phyloP scores from a whole-genome alignment of 805 yeast genomes.

The Saccharomycopsis fodiens region DNA sequence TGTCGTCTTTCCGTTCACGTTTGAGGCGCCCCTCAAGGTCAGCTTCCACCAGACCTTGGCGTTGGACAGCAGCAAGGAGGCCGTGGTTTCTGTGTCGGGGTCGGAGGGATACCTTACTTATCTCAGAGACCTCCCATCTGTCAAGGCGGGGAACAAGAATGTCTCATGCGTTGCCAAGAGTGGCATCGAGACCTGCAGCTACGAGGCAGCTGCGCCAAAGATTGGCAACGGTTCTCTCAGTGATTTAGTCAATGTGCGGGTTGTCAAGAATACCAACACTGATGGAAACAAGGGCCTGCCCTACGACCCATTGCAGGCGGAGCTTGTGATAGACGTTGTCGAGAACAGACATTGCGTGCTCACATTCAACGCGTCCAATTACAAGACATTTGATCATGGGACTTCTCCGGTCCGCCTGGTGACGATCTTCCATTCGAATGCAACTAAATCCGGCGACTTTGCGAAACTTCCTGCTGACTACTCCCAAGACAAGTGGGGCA shows the following conservation, averaged over 20 bases:
- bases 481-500: slow-evolving; percentile 31
- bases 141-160: slow-evolving; percentile 30
- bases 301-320: slow-evolving; percentile 61
- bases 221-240: neutral
- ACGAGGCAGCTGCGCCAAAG: slow-evolving; percentile 38
- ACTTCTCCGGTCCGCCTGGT: slow-evolving; percentile 60
- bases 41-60: slow-evolving; percentile 60
- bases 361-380: slow-evolving; percentile 45
- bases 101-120: slow-evolving; percentile 43
- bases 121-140: slow-evolving; percentile 57
- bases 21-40: slow-evolving; percentile 58
- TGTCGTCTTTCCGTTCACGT: slow-evolving; percentile 51
- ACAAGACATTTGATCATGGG: slow-evolving; percentile 27
- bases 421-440: slow-evolving; percentile 38
- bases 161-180: slow-evolving; percentile 29
- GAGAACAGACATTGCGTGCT: slow-evolving; percentile 61
- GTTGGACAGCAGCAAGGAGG: slow-evolving; percentile 28
- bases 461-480: slow-evolving; percentile 21
- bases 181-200: slow-evolving; percentile 49
- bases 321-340: slow-evolving; percentile 47
- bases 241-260: slow-evolving; percentile 28
- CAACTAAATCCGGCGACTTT: slow-evolving; percentile 8
- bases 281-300: slow-evolving; percentile 34
- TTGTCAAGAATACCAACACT: slow-evolving; percentile 35
- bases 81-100: slow-evolving; percentile 42